Percentiles rank a stretch among this genome's conserved stretches.
Evolutionary conservation across 2,329 filamentous ascomycete species (phyloP).

Genomic region (Tetracladium maxilliforme): DNA sequence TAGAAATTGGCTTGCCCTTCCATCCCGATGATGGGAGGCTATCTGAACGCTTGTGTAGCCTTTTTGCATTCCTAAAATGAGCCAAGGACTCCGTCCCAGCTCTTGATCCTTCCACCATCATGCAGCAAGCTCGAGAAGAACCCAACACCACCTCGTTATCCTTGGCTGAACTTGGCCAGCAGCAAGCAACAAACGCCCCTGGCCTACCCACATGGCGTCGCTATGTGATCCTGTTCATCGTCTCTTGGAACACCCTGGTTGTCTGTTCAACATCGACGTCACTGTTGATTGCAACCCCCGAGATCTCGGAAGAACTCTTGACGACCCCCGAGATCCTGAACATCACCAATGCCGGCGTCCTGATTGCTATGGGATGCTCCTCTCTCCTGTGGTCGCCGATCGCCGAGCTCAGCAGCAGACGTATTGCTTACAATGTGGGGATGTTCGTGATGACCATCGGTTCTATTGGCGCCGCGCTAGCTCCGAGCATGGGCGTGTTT

Average conservation of each 20-base stretch:
- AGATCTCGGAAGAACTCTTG: conserved; percentile 20
- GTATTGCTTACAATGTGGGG: conserved; percentile 4
- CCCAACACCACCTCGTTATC: too few relatives aligned
- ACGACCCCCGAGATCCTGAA: conserved; percentile 13
- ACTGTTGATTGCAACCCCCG: conserved; percentile 20
- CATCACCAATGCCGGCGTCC: conserved; percentile 8
- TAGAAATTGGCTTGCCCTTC: too few relatives aligned
- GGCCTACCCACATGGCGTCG: too few relatives aligned
- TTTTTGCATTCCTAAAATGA: too few relatives aligned
- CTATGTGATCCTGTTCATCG: conserved; percentile 23
- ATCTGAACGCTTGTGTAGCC: too few relatives aligned
- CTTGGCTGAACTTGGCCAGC: too few relatives aligned
- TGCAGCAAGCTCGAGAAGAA: too few relatives aligned
- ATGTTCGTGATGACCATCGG: conserved; percentile 4
- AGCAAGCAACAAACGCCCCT: too few relatives aligned
- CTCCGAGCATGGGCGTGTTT: conserved; percentile 4
- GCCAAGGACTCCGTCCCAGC: too few relatives aligned
- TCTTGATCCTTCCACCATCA: too few relatives aligned
- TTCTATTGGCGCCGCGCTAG: conserved; percentile 4
- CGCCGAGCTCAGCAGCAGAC: conserved; percentile 4
- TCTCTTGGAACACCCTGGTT: conserved; percentile 23
- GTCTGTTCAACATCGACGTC: conserved; percentile 25
- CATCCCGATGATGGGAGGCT: too few relatives aligned
- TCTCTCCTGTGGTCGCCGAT: conserved; percentile 6
- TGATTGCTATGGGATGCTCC: conserved; percentile 5